Base-by-base conservation (phyloP, 441 rosid species). In the Populus hybrid region DNA sequence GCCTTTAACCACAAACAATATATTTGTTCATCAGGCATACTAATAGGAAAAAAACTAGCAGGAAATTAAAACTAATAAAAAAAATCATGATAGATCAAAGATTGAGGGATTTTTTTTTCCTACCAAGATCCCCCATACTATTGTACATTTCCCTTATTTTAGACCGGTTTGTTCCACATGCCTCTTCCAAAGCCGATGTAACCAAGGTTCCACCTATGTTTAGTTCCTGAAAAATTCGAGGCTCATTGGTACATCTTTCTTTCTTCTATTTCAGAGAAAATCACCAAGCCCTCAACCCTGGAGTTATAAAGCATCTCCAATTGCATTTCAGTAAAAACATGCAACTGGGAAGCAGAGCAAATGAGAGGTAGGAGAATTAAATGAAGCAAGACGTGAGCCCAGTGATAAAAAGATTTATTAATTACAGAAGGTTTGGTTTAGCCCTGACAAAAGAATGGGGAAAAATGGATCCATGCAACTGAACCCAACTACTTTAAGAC, bases 171-270 rank as follows among this genome's bases (percentile, higher is more conserved):
- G 88, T 86, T 83, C 97, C 97, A 79, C 98, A 92, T 73, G 94
- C 94, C 84, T 92, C 98, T 86, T 91, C 94, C 79, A 94, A 69
- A 32, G 97, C 94, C 24, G 98, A 81, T 38, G 90, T 72, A 71
- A 94, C 91, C 80, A 92, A 81, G 84, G 94, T 88, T 79, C 92
- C 96, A 68, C 97, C 98, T 80, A 94, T 90, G 46, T 94, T 92
- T 35, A 92, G 87, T 77, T 90, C 96, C 96, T 94, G 85, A 75
- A 79, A 74, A 71, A 79, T 67, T 76, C 21, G 67, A 67, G 77
- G 76, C 78, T 64, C 23, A 77, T 75, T 57, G 80, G 46, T 66
- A 28, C 30, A 73, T 2, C 26, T 64, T 36, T 70, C 10, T 50
- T 77, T 42, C 23, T 50, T 9, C 59, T 16, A 14, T 57, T 24